Evolutionary conservation across 1,284 basidiomycete genomes (phyloP).

Genomic region (Agroathelia rolfsii): DNA sequence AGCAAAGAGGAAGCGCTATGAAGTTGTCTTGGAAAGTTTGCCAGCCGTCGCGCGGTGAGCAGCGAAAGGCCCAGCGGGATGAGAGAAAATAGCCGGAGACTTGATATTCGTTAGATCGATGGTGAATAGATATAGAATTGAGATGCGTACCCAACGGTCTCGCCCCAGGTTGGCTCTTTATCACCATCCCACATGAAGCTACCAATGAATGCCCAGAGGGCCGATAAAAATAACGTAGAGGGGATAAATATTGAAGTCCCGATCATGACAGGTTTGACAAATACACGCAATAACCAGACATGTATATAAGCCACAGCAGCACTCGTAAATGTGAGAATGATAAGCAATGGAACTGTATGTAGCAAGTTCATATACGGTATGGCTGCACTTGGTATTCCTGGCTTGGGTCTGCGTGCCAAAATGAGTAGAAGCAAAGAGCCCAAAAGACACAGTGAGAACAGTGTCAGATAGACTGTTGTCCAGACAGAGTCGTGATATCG

Average conservation of each 20-base stretch:
- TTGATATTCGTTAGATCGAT: constrained; percentile 15
- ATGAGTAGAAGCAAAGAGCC: constrained; percentile 57
- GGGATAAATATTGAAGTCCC: constrained; percentile 76
- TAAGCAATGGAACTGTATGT: constrained; percentile 78
- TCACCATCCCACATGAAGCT: constrained; percentile 80
- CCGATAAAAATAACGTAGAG: constrained; percentile 69
- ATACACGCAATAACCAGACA: constrained; percentile 67
- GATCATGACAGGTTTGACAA: constrained; percentile 75
- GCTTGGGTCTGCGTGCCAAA: constrained; percentile 32
- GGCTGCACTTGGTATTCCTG: constrained; percentile 15
- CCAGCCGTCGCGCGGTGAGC: constrained; percentile 63
- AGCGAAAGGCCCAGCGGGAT: constrained; percentile 64
- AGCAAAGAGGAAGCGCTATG: constrained; percentile 70
- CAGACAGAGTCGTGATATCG: constrained; percentile 64
- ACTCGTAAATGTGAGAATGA: constrained; percentile 66
- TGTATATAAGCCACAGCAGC: constrained; percentile 68
- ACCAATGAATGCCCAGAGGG: constrained; percentile 82
- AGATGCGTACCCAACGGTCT: constrained; percentile 63
- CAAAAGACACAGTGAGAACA: constrained; percentile 48
- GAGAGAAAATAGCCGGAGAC: constrained; percentile 70
- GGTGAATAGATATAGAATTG: constrained; percentile 1
- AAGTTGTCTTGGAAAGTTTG: constrained; percentile 54
- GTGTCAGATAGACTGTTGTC: constrained; percentile 57
- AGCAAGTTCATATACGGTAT: constrained; percentile 68
- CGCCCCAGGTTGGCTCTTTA: constrained; percentile 65